These are phyloP conservation scores for Camelina hispida DNA, from an alignment of 345 rosid species.

Conservation along the genomic window DNA sequence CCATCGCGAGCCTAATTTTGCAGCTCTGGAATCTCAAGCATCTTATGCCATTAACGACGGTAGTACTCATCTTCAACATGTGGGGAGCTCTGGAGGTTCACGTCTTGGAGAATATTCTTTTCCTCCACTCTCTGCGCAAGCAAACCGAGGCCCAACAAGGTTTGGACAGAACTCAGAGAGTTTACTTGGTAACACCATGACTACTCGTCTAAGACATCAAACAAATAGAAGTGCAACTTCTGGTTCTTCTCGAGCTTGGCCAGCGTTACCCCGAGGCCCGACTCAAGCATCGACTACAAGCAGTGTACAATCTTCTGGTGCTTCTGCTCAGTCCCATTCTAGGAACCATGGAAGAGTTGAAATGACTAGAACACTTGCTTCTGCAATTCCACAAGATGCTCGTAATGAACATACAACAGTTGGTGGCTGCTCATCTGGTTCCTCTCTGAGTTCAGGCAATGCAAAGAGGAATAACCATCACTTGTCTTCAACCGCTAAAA, in stretches of 20 bases:
- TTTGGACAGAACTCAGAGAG: constrained; percentile 52
- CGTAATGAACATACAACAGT: constrained; percentile 33
- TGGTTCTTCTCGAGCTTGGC: constrained; percentile 63
- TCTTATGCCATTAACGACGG: constrained; percentile 38
- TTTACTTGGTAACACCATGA: constrained; percentile 55
- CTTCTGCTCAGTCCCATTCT: constrained; percentile 36
- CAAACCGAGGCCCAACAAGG: constrained; percentile 48
- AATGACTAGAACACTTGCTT: constrained; percentile 13
- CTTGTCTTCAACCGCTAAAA: constrained; percentile 65
- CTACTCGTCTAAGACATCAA: constrained; percentile 57
- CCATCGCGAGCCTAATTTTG: constrained; percentile 48
- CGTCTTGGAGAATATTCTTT: constrained; percentile 69
- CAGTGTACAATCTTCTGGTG: constrained; percentile 40
- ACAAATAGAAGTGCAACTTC: constrained; percentile 47
- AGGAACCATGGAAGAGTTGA: constrained; percentile 24
- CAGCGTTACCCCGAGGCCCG: constrained; percentile 48
- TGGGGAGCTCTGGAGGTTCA: constrained; percentile 59
- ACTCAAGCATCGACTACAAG: constrained; percentile 42
- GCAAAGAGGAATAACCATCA: constrained; percentile 48
- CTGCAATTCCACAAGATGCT: constrained; percentile 44
- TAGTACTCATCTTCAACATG: constrained; percentile 59
- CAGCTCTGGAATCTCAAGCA: constrained; percentile 23
- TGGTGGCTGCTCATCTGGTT: constrained; percentile 34
- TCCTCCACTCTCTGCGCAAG: constrained; percentile 69
- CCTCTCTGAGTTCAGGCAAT: constrained; percentile 43